These are phyloP conservation scores for Tetrapisispora phaffii DNA, from an alignment of 805 yeast genomes.

Conservation along the genomic window DNA sequence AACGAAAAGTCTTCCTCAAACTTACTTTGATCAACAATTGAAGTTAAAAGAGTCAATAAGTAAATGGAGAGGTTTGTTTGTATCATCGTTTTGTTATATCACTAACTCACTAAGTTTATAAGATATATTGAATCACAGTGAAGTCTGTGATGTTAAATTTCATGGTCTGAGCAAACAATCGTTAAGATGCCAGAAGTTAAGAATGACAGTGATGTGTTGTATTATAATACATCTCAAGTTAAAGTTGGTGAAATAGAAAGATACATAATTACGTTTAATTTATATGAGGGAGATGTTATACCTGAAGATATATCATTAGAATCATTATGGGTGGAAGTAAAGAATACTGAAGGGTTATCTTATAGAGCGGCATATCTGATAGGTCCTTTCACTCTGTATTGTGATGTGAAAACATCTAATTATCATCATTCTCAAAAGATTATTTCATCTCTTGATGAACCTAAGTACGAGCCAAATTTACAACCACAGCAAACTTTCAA, in stretches of 20 bases:
- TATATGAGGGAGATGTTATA: slow-evolving; percentile 27
- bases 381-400: slow-evolving; percentile 70
- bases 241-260: slow-evolving; percentile 54
- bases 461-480: slow-evolving; percentile 60
- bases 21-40: too few species aligned
- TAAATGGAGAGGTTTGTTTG: too few species aligned
- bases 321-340: slow-evolving; percentile 46
- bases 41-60: too few species aligned
- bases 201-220: not conserved
- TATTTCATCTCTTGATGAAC: slow-evolving; percentile 70
- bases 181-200: not conserved
- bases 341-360: slow-evolving; percentile 42
- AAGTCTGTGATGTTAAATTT: not conserved
- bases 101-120: too few species aligned
- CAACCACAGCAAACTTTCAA: slow-evolving; percentile 56
- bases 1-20: too few species aligned
- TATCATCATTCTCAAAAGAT: slow-evolving; percentile 41
- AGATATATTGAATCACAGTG: too few species aligned
- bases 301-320: slow-evolving; percentile 21
- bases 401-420: slow-evolving; percentile 51
- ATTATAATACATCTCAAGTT: slow-evolving; percentile 19
- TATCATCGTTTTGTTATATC: too few species aligned
- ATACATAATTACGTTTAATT: slow-evolving; percentile 41
- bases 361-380: slow-evolving; percentile 60
- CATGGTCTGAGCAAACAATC: too few species aligned